Conservation (phyloP, 2,329 filamentous ascomycete species). For the Helotiales sp. region DNA sequence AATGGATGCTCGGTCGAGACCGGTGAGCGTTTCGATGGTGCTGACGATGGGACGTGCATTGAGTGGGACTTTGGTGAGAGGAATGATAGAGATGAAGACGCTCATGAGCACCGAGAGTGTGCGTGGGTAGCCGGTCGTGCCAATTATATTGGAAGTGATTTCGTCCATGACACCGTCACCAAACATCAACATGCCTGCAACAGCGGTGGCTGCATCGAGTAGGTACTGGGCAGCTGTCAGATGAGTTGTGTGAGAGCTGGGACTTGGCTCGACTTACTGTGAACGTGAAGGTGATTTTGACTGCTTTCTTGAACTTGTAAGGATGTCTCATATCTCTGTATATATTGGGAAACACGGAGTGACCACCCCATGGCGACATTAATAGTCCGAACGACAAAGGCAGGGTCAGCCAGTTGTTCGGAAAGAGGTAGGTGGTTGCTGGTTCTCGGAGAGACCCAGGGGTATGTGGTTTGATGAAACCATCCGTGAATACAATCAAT, state of each 20-base stretch:
- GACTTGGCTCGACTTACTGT: constrained; percentile 55
- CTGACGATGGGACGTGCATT: constrained; percentile 86
- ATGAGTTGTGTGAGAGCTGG: background rate
- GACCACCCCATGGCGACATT: constrained; percentile 76
- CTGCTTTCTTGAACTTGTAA: constrained; percentile 66
- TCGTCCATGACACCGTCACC: constrained; percentile 85
- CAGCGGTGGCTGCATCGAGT: constrained; percentile 78
- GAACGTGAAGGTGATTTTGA: constrained; percentile 81
- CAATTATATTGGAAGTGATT: constrained; percentile 86
- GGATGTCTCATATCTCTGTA: constrained; percentile 76
- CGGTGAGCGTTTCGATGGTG: constrained; percentile 78
- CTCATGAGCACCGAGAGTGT: constrained; percentile 77
- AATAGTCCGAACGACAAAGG: constrained; percentile 88
- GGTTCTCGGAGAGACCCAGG: constrained; percentile 85
- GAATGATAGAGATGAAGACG: constrained; percentile 87
- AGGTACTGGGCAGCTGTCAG: constrained; percentile 54
- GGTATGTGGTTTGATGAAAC: constrained; percentile 74
- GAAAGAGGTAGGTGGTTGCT: constrained; percentile 77
- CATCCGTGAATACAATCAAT: constrained; percentile 79
- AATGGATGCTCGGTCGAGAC: constrained; percentile 51
- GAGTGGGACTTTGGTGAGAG: constrained; percentile 90
- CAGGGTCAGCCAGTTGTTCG: constrained; percentile 78
- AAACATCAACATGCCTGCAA: constrained; percentile 91
- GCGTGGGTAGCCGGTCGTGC: constrained; percentile 70
- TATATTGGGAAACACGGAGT: constrained; percentile 77